phyloP scores from a whole-genome alignment of 768 basidiomycete genomes.

The Tricholoma sp. region DNA sequence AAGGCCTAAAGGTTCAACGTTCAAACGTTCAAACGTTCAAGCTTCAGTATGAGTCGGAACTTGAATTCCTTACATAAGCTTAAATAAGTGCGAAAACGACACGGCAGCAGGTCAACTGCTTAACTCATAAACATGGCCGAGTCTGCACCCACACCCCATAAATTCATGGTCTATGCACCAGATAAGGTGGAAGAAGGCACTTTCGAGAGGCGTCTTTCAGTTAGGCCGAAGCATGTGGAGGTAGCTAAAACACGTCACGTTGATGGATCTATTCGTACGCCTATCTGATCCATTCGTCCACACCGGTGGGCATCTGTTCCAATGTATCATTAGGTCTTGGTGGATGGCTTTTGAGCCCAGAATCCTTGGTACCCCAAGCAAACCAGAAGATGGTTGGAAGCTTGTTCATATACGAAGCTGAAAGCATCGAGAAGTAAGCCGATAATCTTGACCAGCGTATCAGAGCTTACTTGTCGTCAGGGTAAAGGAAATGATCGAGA shows the following conservation, averaged over 20 bases:
- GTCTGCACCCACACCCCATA: slow-evolving; percentile 12
- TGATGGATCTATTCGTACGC: slow-evolving; percentile 48
- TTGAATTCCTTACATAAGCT: no score
- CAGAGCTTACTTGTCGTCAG: slow-evolving; percentile 17
- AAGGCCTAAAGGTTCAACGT: no score
- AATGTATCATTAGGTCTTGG: slow-evolving; percentile 39
- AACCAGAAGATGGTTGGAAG: slow-evolving; percentile 61
- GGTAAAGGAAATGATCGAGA: slow-evolving; percentile 34
- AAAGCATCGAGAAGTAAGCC: slow-evolving; percentile 42
- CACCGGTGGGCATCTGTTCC: background rate
- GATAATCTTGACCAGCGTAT: background rate
- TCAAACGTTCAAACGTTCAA: no score
- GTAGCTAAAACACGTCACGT: slow-evolving; percentile 35
- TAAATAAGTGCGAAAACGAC: no score
- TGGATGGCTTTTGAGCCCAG: slow-evolving; percentile 55
- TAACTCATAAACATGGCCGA: no score
- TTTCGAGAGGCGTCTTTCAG: slow-evolving; percentile 49
- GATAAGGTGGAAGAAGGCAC: slow-evolving; percentile 58
- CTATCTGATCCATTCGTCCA: slow-evolving; percentile 1
- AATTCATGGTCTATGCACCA: slow-evolving; percentile 61
- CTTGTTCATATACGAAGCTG: slow-evolving; percentile 48
- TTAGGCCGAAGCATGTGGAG: slow-evolving; percentile 48
- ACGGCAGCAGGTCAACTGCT: no score
- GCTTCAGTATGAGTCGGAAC: no score
- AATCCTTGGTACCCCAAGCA: slow-evolving; percentile 41